A percentile compares a stretch with the other conserved stretches of the same genome.
Evolutionary conservation across 257 asterid genomes (phyloP).

Genomic region (Eustoma russellianum): DNA sequence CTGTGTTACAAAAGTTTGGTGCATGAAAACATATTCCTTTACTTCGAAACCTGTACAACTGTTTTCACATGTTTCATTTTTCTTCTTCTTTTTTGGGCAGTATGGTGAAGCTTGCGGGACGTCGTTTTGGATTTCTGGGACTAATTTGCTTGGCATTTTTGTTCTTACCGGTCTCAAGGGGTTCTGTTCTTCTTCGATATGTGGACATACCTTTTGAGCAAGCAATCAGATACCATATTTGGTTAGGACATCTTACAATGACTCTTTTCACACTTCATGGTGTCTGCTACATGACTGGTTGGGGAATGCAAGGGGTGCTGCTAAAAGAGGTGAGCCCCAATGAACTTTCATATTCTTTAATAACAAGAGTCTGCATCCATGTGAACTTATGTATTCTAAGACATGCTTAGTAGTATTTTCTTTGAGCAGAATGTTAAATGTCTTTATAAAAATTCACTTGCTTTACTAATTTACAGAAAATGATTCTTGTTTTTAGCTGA

Average conservation of each 20-base stretch:
- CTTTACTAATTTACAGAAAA: no score
- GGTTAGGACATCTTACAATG: slow-evolving; percentile 95
- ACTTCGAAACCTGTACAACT: no score
- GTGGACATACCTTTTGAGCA: slow-evolving; percentile 84
- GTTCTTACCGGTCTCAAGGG: slow-evolving; percentile 71
- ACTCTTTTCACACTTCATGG: slow-evolving; percentile 70
- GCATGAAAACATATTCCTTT: no score
- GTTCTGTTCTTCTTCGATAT: slow-evolving; percentile 68
- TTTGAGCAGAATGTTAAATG: no score
- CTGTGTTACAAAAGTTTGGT: no score
- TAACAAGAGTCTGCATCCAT: no score
- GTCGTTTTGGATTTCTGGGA: slow-evolving; percentile 59
- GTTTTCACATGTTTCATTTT: not conserved
- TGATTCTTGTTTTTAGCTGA: no score
- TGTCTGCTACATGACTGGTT: slow-evolving; percentile 38
- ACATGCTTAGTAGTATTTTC: no score
- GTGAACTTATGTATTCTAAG: no score
- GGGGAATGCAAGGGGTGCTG: slow-evolving; percentile 56
- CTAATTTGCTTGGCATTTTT: slow-evolving; percentile 55
- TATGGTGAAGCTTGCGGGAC: slow-evolving; percentile 54
- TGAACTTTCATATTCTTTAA: not conserved
- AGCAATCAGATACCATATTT: slow-evolving; percentile 77
- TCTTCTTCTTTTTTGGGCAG: slow-evolving; percentile 35
- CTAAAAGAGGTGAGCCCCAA: slow-evolving; percentile 31
- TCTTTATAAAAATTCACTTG: no score